Evolutionary conservation across 768 basidiomycete genomes (phyloP).

Genomic region (Suillus decipiens): DNA sequence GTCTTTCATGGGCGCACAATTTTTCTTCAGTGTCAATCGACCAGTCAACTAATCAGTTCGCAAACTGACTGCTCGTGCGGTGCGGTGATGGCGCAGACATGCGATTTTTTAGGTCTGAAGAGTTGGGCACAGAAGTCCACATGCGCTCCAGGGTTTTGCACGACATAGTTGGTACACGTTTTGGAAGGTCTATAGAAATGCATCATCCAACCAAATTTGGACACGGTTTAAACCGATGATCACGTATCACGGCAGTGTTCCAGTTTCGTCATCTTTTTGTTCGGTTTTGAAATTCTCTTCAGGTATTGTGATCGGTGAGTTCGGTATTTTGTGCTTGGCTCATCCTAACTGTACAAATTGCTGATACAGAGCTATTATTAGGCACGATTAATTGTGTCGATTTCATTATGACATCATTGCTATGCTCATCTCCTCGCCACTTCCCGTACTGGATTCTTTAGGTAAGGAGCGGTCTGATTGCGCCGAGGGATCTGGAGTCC

Average conservation of each 20-base stretch:
- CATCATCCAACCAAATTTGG: slow-evolving; percentile 57
- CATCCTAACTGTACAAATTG: background rate
- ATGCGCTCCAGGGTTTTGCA: slow-evolving; percentile 59
- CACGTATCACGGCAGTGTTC: background rate
- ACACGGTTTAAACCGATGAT: slow-evolving; percentile 14
- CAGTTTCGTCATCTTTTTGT: background rate
- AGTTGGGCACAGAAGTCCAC: slow-evolving; percentile 44
- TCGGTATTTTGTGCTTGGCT: background rate
- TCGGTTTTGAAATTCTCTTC: background rate
- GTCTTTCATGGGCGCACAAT: slow-evolving; percentile 54
- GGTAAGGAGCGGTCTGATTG: background rate
- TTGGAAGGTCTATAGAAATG: slow-evolving; percentile 63
- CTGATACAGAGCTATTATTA: background rate
- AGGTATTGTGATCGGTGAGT: slow-evolving; percentile 4
- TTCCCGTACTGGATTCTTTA: slow-evolving; percentile 2
- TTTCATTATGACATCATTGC: background rate
- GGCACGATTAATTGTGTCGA: background rate
- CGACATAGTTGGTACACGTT: slow-evolving; percentile 70
- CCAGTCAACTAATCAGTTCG: slow-evolving; percentile 20
- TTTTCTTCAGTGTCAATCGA: slow-evolving; percentile 28
- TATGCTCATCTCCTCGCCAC: background rate
- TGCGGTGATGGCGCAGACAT: slow-evolving; percentile 51
- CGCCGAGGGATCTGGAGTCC: background rate
- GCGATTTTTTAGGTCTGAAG: slow-evolving; percentile 45
- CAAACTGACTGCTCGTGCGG: slow-evolving; percentile 22